Base-by-base conservation (phyloP, 345 rosid species). In the Arabidopsis suecica region DNA sequence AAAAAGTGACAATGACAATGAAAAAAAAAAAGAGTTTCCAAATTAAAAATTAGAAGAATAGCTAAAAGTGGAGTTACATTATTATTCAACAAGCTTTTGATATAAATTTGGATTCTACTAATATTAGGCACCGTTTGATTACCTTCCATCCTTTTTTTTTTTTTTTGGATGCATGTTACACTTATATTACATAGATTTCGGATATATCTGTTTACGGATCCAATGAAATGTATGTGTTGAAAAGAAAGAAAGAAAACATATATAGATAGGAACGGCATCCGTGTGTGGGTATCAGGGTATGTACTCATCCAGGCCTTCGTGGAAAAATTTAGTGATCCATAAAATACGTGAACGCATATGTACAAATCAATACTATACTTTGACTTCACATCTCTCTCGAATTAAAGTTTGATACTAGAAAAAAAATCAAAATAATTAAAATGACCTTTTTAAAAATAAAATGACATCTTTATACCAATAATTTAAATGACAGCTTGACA, bases 401-500 rank as follows among this genome's bases (percentile, higher is more conserved):
- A 23, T 51, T 1, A 42, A 42, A 42, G 47, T 42, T 4, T 42
- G 47, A 38, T 38, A 38, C 42, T 9, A 38, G 42, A 38, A 9
- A 9, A 38, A 9, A 38, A 38, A 9, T 38, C 16, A 4, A 47
- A 16, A n/a, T 28, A 3, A 20, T 20, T 20, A 28, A 28, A 28
- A 28, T 28, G 32, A 28, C 32, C 32, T 28, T 28, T 28, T 23
- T 23, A 23, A 23, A 28, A 28, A 28, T 5, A 14, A 45, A 8
- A n/a, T 45, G 3, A 47, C 50, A 48, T 18, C 5, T 18, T 7
- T 48, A 10, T 48, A 23, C 54, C 0, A 3, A 48, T 1, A 7
- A 16, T 20, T 6, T 23, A 41, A 12, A 25, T 41, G 37, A 44
- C 55, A 64, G 40, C 40, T 64, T 45, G 54, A 45, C 55, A 64